A percentile compares a stretch with the other conserved stretches of the same genome.
These are phyloP conservation scores for Capsella bursapastoris DNA, from an alignment of 345 rosid genomes.

Conservation along the genomic window DNA sequence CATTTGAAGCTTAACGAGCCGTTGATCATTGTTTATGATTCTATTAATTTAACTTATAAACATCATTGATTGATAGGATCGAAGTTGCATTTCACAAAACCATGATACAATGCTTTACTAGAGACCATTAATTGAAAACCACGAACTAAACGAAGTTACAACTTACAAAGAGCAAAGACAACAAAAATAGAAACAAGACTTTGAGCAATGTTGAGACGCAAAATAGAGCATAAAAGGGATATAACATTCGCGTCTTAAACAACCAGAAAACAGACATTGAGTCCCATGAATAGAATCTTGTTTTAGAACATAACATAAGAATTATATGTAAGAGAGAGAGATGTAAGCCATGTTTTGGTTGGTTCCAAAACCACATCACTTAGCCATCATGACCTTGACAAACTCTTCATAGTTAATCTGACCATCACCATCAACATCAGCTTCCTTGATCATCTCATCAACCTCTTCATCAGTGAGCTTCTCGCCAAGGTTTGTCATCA, in stretches of 20 bases:
- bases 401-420: conserved; percentile 88
- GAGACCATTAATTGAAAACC: conserved; percentile 18
- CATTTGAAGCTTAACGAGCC: background rate
- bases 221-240: conserved; percentile 25
- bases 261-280: conserved; percentile 20
- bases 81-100: conserved; percentile 34
- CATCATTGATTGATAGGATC: background rate
- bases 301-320: conserved; percentile 33
- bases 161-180: conserved; percentile 27
- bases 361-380: conserved; percentile 46
- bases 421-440: conserved; percentile 86
- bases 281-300: conserved; percentile 31
- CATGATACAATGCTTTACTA: conserved; percentile 28
- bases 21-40: no score
- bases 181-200: background rate
- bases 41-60: background rate
- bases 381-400: conserved; percentile 91
- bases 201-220: conserved; percentile 19
- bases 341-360: conserved; percentile 16
- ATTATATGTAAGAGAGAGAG: conserved; percentile 29
- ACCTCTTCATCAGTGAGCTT: conserved; percentile 86
- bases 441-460: conserved; percentile 88
- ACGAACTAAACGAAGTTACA: conserved; percentile 38
- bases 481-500: conserved; percentile 88
- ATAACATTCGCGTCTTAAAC: conserved; percentile 30